These are phyloP conservation scores for Fusarium sacchari DNA, from an alignment of 2,329 filamentous ascomycete genomes.

Conservation along the genomic window DNA sequence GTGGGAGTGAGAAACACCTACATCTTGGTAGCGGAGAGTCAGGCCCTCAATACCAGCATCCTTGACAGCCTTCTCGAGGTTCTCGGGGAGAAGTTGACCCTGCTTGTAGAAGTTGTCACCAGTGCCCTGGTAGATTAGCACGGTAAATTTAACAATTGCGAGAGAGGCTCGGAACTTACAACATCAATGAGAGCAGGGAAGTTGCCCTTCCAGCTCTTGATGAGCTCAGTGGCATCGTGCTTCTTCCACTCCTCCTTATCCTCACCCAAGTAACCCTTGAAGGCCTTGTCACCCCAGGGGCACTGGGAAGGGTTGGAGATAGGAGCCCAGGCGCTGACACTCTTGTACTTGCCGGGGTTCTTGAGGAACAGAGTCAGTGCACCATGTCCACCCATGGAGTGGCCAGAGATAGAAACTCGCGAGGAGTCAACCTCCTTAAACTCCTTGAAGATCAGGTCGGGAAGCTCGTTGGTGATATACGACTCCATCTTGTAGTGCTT, in stretches of 20 bases:
- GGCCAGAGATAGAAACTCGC: conserved; percentile 86
- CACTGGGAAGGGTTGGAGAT: conserved; percentile 87
- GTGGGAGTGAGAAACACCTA: conserved; percentile 47
- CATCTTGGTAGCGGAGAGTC: conserved; percentile 82
- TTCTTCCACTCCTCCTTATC: conserved; percentile 82
- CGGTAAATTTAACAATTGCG: background rate
- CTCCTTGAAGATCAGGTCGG: conserved; percentile 74
- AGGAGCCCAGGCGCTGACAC: conserved; percentile 89
- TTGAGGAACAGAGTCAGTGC: conserved; percentile 92
- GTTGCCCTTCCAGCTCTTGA: conserved; percentile 76
- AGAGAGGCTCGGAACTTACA: conserved; percentile 58
- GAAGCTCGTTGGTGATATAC: conserved; percentile 92
- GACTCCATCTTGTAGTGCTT: conserved; percentile 92
- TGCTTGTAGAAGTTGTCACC: conserved; percentile 98
- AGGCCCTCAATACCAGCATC: conserved; percentile 78
- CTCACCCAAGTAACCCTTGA: conserved; percentile 86
- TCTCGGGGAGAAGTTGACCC: conserved; percentile 91
- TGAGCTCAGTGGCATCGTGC: conserved; percentile 91
- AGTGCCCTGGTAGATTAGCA: conserved; percentile 69
- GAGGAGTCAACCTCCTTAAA: conserved; percentile 76
- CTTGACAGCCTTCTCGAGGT: conserved; percentile 83
- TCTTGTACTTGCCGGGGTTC: conserved; percentile 89
- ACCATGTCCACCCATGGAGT: conserved; percentile 98
- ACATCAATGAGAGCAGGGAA: conserved; percentile 89
- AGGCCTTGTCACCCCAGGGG: conserved; percentile 97